Evolutionary conservation across 306 rosid genomes (phyloP).

Genomic region (Adenanthera pavonina): DNA sequence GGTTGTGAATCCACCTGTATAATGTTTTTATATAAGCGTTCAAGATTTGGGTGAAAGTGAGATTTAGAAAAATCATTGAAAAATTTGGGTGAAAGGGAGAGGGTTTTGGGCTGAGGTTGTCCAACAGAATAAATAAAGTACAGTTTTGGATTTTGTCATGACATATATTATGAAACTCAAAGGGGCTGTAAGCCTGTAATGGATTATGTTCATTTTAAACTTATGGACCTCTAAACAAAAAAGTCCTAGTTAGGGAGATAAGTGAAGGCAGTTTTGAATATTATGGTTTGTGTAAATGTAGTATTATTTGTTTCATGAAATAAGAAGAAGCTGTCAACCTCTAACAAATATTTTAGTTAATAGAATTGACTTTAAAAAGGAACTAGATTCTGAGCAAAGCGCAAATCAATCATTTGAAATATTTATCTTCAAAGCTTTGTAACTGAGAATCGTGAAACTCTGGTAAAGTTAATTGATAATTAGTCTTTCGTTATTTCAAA

Average conservation of each 20-base stretch:
- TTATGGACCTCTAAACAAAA: background rate
- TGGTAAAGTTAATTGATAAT: background rate
- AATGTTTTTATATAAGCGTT: background rate
- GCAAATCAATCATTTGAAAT: background rate
- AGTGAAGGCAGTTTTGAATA: too few species aligned
- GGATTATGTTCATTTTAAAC: background rate
- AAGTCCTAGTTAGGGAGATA: background rate
- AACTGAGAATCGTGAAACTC: background rate
- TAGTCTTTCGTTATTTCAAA: background rate
- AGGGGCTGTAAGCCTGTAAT: background rate
- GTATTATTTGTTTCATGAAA: too few species aligned
- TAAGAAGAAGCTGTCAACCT: too few species aligned
- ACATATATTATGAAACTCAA: background rate
- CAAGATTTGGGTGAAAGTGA: background rate
- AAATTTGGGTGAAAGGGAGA: background rate
- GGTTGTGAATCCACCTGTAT: background rate
- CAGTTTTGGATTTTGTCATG: background rate
- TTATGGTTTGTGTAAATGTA: too few species aligned
- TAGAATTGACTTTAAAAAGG: background rate
- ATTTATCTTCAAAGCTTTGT: background rate
- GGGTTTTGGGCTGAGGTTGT: background rate
- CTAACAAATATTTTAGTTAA: too few species aligned
- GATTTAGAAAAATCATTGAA: background rate
- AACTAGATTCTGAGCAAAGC: background rate
- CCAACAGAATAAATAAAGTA: background rate